Conservation (phyloP, 2,329 filamentous ascomycete species). For the Allantophomopsis cytisporea region DNA sequence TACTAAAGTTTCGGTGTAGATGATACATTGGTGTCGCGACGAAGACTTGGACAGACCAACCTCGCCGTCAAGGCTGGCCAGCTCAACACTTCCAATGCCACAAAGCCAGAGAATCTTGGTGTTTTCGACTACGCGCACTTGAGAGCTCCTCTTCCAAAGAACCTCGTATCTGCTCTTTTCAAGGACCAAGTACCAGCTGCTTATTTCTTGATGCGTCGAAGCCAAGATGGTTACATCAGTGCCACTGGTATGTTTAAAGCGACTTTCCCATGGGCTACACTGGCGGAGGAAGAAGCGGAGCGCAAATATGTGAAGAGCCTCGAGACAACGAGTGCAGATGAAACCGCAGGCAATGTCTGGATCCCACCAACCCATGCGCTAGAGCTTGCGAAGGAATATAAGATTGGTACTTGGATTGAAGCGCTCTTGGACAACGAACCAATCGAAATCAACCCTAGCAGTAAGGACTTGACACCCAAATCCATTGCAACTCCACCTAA, state of each 20-base stretch:
- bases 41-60: slow-evolving; percentile 86
- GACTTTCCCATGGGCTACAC: slow-evolving; percentile 66
- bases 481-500: slow-evolving; percentile 71
- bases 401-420: slow-evolving; percentile 73
- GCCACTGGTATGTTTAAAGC: slow-evolving; percentile 91
- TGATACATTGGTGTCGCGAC: slow-evolving; percentile 53
- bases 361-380: slow-evolving; percentile 76
- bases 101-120: slow-evolving; percentile 60
- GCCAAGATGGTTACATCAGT: slow-evolving; percentile 71
- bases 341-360: slow-evolving; percentile 96
- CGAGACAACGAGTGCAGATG: slow-evolving; percentile 69
- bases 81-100: slow-evolving; percentile 55
- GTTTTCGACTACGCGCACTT: slow-evolving; percentile 94
- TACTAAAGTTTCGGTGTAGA: slow-evolving; percentile 1
- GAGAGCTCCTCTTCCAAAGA: slow-evolving; percentile 81
- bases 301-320: slow-evolving; percentile 77
- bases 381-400: slow-evolving; percentile 73
- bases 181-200: slow-evolving; percentile 68
- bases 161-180: slow-evolving; percentile 88
- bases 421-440: slow-evolving; percentile 85
- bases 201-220: slow-evolving; percentile 93
- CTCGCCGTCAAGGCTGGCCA: slow-evolving; percentile 71
- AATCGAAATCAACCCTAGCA: slow-evolving; percentile 35
- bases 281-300: slow-evolving; percentile 60
- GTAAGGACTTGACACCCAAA: slow-evolving; percentile 40